Percentiles rank a stretch among this genome's conserved stretches.
Conservation (phyloP, 129 eudicot species). For the Flaveria bidentis region DNA sequence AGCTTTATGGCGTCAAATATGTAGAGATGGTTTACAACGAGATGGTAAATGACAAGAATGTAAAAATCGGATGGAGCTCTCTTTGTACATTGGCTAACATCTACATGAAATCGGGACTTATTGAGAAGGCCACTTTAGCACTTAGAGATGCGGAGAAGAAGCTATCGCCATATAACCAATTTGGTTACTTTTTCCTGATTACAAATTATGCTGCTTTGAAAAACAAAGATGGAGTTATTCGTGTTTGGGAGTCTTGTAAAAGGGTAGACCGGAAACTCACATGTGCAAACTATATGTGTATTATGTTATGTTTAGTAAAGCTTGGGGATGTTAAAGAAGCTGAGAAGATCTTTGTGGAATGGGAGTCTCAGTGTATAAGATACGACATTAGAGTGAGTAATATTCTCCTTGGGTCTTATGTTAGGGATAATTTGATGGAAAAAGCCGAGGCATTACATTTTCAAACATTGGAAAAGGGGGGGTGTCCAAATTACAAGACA, state of each 20-base stretch:
- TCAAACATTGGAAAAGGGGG: slow-evolving; percentile 50
- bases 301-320: slow-evolving; percentile 49
- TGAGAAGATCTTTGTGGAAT: slow-evolving; percentile 50
- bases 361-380: slow-evolving; percentile 53
- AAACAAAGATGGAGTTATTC: slow-evolving; percentile 49
- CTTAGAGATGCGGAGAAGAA: slow-evolving; percentile 48
- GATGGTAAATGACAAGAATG: slow-evolving; percentile 45
- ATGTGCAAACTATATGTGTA: slow-evolving; percentile 60
- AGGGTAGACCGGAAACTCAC: slow-evolving; percentile 42
- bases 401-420: slow-evolving; percentile 62
- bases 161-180: slow-evolving; percentile 42
- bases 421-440: slow-evolving; percentile 45
- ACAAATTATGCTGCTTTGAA: slow-evolving; percentile 50
- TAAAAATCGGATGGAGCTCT: slow-evolving; percentile 64
- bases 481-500: slow-evolving; percentile 58
- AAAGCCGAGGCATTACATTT: slow-evolving; percentile 56
- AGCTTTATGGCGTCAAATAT: slow-evolving; percentile 40
- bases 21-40: slow-evolving; percentile 49
- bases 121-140: slow-evolving; percentile 41
- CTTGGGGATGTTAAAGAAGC: slow-evolving; percentile 49
- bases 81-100: slow-evolving; percentile 60
- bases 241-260: slow-evolving; percentile 58
- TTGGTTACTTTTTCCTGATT: slow-evolving; percentile 54
- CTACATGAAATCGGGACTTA: slow-evolving; percentile 43
- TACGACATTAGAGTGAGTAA: slow-evolving; percentile 62